Evolutionary conservation across 345 rosid genomes (phyloP).

Genomic region (Sisymbrium irio): DNA sequence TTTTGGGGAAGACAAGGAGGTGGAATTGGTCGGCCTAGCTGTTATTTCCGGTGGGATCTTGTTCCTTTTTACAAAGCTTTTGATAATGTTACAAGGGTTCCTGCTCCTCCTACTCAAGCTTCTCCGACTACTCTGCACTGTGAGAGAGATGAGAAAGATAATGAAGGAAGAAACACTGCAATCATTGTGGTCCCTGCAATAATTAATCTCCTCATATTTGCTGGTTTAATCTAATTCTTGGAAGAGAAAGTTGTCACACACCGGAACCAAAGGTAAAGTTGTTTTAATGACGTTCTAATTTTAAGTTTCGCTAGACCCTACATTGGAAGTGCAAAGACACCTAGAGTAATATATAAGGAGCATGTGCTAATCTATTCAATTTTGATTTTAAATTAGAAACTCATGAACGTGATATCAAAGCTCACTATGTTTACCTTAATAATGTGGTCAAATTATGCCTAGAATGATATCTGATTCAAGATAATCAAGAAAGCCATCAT

Average conservation of each 20-base stretch:
- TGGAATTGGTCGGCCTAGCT: constrained; percentile 41
- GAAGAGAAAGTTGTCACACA: constrained; percentile 14
- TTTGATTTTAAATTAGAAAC: constrained; percentile 20
- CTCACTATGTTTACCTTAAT: too few relatives aligned
- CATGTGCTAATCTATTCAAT: neutral
- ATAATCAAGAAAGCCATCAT: too few relatives aligned
- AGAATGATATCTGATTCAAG: too few relatives aligned
- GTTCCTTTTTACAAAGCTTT: constrained; percentile 10
- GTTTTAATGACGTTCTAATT: neutral
- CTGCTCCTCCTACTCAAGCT: constrained; percentile 16
- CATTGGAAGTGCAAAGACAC: neutral
- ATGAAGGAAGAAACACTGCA: constrained; percentile 19
- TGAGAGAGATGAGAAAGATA: neutral
- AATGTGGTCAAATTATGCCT: too few relatives aligned
- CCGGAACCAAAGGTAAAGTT: constrained; percentile 13
- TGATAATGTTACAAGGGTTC: constrained; percentile 11
- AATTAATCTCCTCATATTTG: constrained; percentile 11
- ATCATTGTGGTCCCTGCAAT: constrained; percentile 28
- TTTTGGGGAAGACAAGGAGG: constrained; percentile 44
- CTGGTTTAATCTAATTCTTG: constrained; percentile 6
- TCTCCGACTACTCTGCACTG: constrained; percentile 1
- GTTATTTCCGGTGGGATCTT: constrained; percentile 39
- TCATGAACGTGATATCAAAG: too few relatives aligned
- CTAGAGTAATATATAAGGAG: neutral
- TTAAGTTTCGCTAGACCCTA: neutral